Percentiles rank a stretch among this genome's conserved stretches.
phyloP scores from a whole-genome alignment of 148 eudicot species.

The Drosera capensis region DNA sequence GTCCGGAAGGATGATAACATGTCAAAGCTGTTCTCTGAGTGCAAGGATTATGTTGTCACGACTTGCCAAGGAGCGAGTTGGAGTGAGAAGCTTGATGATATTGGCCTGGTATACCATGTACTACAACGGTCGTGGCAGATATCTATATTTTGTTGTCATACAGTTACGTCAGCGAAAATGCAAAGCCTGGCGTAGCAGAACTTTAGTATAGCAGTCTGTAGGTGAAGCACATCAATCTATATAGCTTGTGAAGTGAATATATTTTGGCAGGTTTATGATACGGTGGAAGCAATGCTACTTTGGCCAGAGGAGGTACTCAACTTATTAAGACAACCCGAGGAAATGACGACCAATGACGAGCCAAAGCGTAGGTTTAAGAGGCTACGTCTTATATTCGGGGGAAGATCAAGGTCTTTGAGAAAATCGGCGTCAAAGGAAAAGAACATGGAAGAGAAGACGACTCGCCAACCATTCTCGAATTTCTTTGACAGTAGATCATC shows the following conservation, averaged over 20 bases:
- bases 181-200: background rate
- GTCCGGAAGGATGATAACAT: conserved; percentile 35
- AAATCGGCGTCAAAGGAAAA: conserved; percentile 24
- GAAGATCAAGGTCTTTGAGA: conserved; percentile 24
- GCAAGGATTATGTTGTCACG: conserved; percentile 61
- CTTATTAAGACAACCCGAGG: conserved; percentile 44
- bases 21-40: conserved; percentile 57
- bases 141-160: background rate
- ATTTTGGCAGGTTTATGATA: conserved; percentile 63
- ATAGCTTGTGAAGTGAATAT: background rate
- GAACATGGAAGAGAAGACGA: conserved; percentile 24
- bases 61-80: conserved; percentile 57
- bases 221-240: background rate
- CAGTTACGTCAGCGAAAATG: background rate
- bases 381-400: conserved; percentile 50
- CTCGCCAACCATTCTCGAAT: conserved; percentile 29
- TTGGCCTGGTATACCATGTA: conserved; percentile 58
- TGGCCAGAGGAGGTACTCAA: conserved; percentile 50
- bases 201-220: background rate
- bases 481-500: conserved; percentile 27
- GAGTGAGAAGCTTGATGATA: conserved; percentile 58
- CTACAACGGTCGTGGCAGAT: background rate
- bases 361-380: conserved; percentile 47
- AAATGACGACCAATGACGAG: conserved; percentile 27
- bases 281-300: conserved; percentile 55